phyloP scores from a whole-genome alignment of 73 alveolate genomes.

The Loxodes magnus region DNA sequence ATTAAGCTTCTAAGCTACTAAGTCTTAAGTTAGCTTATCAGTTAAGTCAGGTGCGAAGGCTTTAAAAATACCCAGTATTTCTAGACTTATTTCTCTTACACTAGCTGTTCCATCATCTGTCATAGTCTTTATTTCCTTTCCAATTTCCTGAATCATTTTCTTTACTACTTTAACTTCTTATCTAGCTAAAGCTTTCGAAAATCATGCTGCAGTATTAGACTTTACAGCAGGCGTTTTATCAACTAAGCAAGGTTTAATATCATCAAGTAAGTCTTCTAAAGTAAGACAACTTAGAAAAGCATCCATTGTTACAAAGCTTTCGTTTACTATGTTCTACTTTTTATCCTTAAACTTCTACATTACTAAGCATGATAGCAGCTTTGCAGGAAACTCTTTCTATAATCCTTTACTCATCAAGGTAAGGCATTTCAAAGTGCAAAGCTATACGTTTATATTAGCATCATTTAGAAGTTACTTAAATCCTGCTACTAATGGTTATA shows the following conservation, averaged over 20 bases:
- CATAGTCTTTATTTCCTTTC: conserved; percentile 11
- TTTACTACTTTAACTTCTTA: background rate
- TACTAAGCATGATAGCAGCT: background rate
- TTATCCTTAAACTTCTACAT: conserved; percentile 18
- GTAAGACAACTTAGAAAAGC: conserved; percentile 17
- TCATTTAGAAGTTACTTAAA: conserved; percentile 16
- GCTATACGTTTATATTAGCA: conserved; percentile 17
- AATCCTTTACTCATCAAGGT: conserved; percentile 16
- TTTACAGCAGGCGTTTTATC: conserved; percentile 53
- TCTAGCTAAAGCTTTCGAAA: background rate
- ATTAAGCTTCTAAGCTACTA: conserved; percentile 12
- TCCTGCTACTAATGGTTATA: conserved; percentile 12
- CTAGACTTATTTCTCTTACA: background rate
- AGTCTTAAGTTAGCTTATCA: background rate
- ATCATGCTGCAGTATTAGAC: background rate
- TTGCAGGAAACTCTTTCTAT: conserved; percentile 14
- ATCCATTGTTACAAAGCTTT: conserved; percentile 21
- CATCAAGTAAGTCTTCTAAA: conserved; percentile 26
- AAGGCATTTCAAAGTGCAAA: conserved; percentile 10
- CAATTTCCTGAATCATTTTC: conserved; percentile 11
- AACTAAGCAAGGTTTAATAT: conserved; percentile 13
- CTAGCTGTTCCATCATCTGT: conserved; percentile 13
- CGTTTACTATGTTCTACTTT: conserved; percentile 15
- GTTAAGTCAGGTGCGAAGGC: conserved; percentile 14
- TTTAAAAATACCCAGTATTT: background rate